These are phyloP conservation scores for Candida insectalens DNA, from an alignment of 805 yeast genomes.

Conservation along the genomic window DNA sequence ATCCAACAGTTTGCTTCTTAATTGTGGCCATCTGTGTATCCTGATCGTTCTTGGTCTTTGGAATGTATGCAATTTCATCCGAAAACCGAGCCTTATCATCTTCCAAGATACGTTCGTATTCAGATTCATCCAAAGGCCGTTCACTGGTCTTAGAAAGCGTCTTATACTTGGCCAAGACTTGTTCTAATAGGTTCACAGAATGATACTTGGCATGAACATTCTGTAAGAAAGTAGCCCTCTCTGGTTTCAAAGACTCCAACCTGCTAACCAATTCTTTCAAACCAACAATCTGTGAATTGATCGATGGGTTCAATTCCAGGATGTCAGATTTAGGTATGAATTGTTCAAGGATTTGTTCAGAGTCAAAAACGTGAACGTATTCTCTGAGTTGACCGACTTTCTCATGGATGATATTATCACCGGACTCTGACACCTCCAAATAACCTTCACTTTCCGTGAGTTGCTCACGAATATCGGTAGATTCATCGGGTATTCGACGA, in stretches of 20 bases:
- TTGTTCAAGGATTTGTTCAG: constrained; percentile 19
- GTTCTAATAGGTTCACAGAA: constrained; percentile 34
- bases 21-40: constrained; percentile 19
- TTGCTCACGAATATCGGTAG: constrained; percentile 28
- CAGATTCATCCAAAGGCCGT: constrained; percentile 17
- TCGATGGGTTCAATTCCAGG: constrained; percentile 24
- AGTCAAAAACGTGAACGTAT: constrained; percentile 29
- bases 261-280: constrained; percentile 26
- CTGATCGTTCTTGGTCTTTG: constrained; percentile 30
- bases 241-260: constrained; percentile 22
- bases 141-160: constrained; percentile 28
- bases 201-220: constrained; percentile 34
- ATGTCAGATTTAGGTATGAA: constrained; percentile 33
- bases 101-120: constrained; percentile 31
- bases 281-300: constrained; percentile 23
- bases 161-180: constrained; percentile 8
- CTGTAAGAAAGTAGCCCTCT: constrained; percentile 31
- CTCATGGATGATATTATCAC: constrained; percentile 45
- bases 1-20: constrained; percentile 27
- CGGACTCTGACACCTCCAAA: constrained; percentile 45
- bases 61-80: constrained; percentile 38
- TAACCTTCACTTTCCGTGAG: constrained; percentile 37
- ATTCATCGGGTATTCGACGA: constrained; percentile 34
- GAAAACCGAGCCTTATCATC: constrained; percentile 37
- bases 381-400: constrained; percentile 41